phyloP scores from a whole-genome alignment of 192 early-diverging fungal species.

The Backusella macrospora region DNA sequence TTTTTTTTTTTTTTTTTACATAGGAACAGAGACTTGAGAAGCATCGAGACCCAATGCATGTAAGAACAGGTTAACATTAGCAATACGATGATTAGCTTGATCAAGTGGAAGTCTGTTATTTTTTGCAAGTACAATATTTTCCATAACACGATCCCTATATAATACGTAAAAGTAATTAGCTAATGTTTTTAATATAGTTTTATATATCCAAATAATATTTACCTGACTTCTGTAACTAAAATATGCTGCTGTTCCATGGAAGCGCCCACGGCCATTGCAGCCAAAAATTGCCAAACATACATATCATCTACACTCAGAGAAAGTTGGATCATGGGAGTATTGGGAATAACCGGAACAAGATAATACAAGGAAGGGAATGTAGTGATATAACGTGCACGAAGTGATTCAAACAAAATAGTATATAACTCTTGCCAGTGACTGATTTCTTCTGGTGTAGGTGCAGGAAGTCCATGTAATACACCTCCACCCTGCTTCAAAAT shows the following conservation, averaged over 20 bases:
- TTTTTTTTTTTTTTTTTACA: slow-evolving; percentile 24
- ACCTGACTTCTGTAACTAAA: slow-evolving; percentile 88
- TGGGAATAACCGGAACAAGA: slow-evolving; percentile 43
- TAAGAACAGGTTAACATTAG: slow-evolving; percentile 94
- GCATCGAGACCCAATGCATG: slow-evolving; percentile 95
- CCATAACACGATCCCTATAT: slow-evolving; percentile 78
- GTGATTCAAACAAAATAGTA: slow-evolving; percentile 73
- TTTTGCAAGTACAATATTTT: slow-evolving; percentile 70
- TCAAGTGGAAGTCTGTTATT: slow-evolving; percentile 58
- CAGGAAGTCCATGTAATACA: slow-evolving; percentile 48
- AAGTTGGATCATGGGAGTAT: slow-evolving; percentile 36
- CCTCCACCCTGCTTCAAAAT: slow-evolving; percentile 78
- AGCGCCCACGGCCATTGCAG: slow-evolving; percentile 92
- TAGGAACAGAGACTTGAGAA: slow-evolving; percentile 62
- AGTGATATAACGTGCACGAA: slow-evolving; percentile 73
- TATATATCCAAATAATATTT: slow-evolving; percentile 26
- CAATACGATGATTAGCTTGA: slow-evolving; percentile 64
- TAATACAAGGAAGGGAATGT: slow-evolving; percentile 68
- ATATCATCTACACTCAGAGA: slow-evolving; percentile 70
- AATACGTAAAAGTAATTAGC: background rate
- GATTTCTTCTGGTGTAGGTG: slow-evolving; percentile 54
- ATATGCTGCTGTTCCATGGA: slow-evolving; percentile 93
- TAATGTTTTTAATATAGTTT: background rate
- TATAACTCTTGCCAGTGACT: slow-evolving; percentile 82
- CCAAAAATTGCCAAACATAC: slow-evolving; percentile 98